phyloP scores from a whole-genome alignment of 2,329 filamentous ascomycete species.

The Penicillium sp. region DNA sequence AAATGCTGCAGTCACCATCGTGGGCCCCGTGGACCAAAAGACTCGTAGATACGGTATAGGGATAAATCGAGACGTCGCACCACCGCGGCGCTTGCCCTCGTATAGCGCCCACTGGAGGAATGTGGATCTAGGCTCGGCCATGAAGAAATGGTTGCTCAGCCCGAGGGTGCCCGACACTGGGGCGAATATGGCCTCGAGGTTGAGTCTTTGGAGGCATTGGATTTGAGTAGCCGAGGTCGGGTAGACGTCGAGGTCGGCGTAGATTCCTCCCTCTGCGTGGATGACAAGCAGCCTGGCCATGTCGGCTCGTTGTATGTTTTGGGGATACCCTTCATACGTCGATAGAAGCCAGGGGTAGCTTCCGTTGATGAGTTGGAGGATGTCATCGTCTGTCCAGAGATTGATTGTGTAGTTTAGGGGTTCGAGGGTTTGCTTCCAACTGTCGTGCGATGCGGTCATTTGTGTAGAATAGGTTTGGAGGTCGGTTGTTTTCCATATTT shows the following conservation, averaged over 20 bases:
- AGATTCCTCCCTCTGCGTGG: slow-evolving; percentile 20
- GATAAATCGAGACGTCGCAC: slow-evolving; percentile 6
- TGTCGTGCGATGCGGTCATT: neutral
- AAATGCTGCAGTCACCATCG: slow-evolving; percentile 19
- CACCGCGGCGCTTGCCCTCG: slow-evolving; percentile 16
- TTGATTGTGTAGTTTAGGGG: slow-evolving; percentile 14
- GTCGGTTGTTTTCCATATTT: slow-evolving; percentile 16
- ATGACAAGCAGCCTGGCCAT: slow-evolving; percentile 19
- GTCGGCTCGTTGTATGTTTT: slow-evolving; percentile 21
- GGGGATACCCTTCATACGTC: slow-evolving; percentile 16
- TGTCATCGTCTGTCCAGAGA: slow-evolving; percentile 19
- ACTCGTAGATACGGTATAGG: slow-evolving; percentile 19
- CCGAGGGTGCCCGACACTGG: slow-evolving; percentile 12
- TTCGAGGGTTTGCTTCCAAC: neutral
- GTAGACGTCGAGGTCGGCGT: slow-evolving; percentile 18
- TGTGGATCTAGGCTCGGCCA: slow-evolving; percentile 14
- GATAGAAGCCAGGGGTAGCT: slow-evolving; percentile 19
- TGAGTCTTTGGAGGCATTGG: slow-evolving; percentile 15
- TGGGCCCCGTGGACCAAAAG: slow-evolving; percentile 22
- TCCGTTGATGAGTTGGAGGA: slow-evolving; percentile 12
- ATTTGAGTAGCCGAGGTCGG: slow-evolving; percentile 11
- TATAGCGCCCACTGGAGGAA: slow-evolving; percentile 16
- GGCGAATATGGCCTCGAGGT: slow-evolving; percentile 16
- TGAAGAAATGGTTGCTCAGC: slow-evolving; percentile 23
- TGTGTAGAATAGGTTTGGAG: slow-evolving; percentile 9